Evolutionary conservation across 2,329 filamentous ascomycete species (phyloP).

Genomic region (Venturia oleaginea): DNA sequence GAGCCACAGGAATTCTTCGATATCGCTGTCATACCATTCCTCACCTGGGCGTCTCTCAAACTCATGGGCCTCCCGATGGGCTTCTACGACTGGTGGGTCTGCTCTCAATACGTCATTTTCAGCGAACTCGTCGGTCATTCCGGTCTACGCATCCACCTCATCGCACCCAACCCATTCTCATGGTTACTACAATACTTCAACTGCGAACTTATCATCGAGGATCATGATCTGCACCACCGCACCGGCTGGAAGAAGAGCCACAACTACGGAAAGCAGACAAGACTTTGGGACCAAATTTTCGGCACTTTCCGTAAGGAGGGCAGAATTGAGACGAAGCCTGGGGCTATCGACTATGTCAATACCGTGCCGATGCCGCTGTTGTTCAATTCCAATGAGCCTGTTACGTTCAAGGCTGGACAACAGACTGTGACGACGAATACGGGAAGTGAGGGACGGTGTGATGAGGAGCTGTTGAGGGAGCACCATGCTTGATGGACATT

Average conservation of each 20-base stretch:
- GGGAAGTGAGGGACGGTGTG: neutral
- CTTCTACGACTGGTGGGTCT: slow-evolving; percentile 41
- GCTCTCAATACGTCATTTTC: slow-evolving; percentile 36
- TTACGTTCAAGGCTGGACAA: neutral
- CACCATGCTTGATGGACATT: neutral
- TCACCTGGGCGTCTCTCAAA: slow-evolving; percentile 31
- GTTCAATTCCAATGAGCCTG: neutral
- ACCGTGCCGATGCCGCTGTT: slow-evolving; percentile 8
- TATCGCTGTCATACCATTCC: slow-evolving; percentile 32
- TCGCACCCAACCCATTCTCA: slow-evolving; percentile 27
- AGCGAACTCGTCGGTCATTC: slow-evolving; percentile 33
- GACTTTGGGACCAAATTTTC: slow-evolving; percentile 30
- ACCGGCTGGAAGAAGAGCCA: slow-evolving; percentile 31
- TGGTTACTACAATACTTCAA: slow-evolving; percentile 27
- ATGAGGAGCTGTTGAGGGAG: neutral
- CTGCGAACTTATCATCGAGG: slow-evolving; percentile 34
- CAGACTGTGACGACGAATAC: neutral
- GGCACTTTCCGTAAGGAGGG: slow-evolving; percentile 25
- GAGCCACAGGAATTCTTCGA: slow-evolving; percentile 36
- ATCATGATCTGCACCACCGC: slow-evolving; percentile 33
- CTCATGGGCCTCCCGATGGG: slow-evolving; percentile 34
- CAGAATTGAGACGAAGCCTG: slow-evolving; percentile 26
- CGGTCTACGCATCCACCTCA: slow-evolving; percentile 30
- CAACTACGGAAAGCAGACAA: slow-evolving; percentile 34
- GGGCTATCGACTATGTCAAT: slow-evolving; percentile 3